Conservation (phyloP, 371 early-diverging fungal species). For the Haplosporangium sp. region DNA sequence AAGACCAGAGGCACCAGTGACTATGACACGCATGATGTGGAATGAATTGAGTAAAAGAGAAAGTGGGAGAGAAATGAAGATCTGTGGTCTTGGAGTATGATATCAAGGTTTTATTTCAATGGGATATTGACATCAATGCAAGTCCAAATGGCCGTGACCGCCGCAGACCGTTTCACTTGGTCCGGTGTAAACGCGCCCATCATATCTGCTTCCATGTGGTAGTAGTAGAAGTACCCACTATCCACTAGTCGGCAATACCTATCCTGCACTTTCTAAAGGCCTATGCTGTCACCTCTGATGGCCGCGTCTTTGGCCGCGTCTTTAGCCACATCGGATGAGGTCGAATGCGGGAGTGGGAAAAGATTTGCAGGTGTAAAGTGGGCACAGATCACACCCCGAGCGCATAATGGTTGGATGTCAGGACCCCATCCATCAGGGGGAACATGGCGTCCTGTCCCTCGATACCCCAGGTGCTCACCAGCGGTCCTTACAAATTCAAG, state of each 20-base stretch:
- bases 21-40: slow-evolving; percentile 63
- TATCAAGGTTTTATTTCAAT: not conserved
- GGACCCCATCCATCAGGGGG: slow-evolving; percentile 44
- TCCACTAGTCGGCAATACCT: slow-evolving; percentile 30
- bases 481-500: slow-evolving; percentile 30
- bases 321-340: slow-evolving; percentile 26
- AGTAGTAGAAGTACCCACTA: slow-evolving; percentile 58
- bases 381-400: slow-evolving; percentile 60
- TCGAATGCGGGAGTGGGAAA: slow-evolving; percentile 51
- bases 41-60: not conserved
- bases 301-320: not conserved
- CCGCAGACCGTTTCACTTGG: slow-evolving; percentile 59
- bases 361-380: slow-evolving; percentile 56
- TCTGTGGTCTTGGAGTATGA: slow-evolving; percentile 3
- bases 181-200: slow-evolving; percentile 59
- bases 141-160: slow-evolving; percentile 63
- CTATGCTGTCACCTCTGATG: not conserved
- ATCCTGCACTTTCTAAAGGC: not conserved
- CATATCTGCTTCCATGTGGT: slow-evolving; percentile 60
- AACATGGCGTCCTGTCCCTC: slow-evolving; percentile 38
- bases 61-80: not conserved
- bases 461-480: slow-evolving; percentile 39
- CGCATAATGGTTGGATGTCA: slow-evolving; percentile 59
- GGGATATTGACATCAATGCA: not conserved
- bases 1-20: slow-evolving; percentile 89